A percentile compares a stretch with the other conserved stretches of the same genome.
phyloP scores from a whole-genome alignment of 768 basidiomycete species.

The Leccinum pellstonianum region DNA sequence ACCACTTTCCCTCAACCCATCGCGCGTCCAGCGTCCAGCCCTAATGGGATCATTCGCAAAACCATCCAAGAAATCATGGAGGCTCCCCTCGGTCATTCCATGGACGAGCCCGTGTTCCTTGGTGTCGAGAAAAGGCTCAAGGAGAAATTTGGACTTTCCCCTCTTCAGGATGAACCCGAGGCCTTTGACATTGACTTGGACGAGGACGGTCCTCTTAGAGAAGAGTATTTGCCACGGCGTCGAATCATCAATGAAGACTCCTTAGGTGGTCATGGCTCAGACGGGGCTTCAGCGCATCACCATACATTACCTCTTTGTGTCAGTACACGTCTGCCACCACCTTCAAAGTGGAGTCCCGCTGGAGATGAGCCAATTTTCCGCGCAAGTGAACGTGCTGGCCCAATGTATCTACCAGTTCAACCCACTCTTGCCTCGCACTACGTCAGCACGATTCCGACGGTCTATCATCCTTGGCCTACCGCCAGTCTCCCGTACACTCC shows the following conservation, averaged over 20 bases:
- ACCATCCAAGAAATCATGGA: constrained; percentile 68
- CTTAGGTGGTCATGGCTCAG: constrained; percentile 1
- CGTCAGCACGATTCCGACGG: constrained; percentile 30
- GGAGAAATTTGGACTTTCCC: constrained; percentile 49
- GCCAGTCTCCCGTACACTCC: constrained; percentile 17
- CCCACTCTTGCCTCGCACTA: constrained; percentile 43
- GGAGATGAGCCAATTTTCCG: constrained; percentile 74
- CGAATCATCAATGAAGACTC: constrained; percentile 35
- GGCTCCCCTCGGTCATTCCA: constrained; percentile 37
- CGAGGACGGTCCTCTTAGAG: constrained; percentile 77
- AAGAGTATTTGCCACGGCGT: constrained; percentile 77
- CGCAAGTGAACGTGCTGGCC: constrained; percentile 48
- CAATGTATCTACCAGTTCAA: constrained; percentile 66
- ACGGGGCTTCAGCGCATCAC: constrained; percentile 1
- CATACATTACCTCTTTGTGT: constrained; percentile 11
- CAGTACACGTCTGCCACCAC: constrained; percentile 56
- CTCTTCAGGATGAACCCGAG: constrained; percentile 41
- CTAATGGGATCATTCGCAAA: constrained; percentile 65
- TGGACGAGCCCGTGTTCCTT: constrained; percentile 63
- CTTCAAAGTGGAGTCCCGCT: constrained; percentile 78
- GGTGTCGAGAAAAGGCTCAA: constrained; percentile 64
- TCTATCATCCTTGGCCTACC: constrained; percentile 32
- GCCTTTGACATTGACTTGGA: constrained; percentile 75
- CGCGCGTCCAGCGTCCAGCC: constrained; percentile 71
- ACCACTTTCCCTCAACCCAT: constrained; percentile 70